These are phyloP conservation scores for Elsinoe perseae DNA, from an alignment of 2,329 filamentous ascomycete species.

Conservation along the genomic window DNA sequence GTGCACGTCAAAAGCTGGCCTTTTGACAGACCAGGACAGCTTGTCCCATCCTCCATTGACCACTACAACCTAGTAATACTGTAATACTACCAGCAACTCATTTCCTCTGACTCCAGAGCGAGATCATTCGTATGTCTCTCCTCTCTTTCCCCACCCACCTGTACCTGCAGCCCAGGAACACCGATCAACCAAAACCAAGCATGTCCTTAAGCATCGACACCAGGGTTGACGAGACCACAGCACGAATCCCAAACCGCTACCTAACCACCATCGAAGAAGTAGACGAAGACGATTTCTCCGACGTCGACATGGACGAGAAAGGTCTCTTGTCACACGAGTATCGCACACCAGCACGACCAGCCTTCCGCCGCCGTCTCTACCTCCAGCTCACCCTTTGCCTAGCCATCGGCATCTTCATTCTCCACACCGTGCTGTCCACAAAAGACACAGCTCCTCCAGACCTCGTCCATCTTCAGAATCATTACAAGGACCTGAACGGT, in stretches of 20 bases:
- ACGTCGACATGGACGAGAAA: constrained; percentile 14
- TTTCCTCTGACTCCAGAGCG: background rate
- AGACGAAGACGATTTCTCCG: constrained; percentile 6
- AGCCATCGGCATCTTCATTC: constrained; percentile 13
- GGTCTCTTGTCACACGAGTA: constrained; percentile 8
- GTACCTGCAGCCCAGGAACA: background rate
- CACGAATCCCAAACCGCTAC: background rate
- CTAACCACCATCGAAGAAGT: constrained; percentile 13
- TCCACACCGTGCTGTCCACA: background rate
- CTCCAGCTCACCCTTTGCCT: constrained; percentile 1
- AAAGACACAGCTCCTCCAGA: background rate
- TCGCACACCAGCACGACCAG: background rate
- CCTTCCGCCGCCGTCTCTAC: background rate
- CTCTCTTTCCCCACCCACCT: constrained; percentile 5
- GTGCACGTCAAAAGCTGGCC: constrained; percentile 2
- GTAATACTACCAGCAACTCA: background rate
- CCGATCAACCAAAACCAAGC: background rate
- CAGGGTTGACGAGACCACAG: constrained; percentile 10
- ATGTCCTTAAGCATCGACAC: background rate
- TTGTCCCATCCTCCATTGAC: background rate
- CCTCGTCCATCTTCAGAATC: constrained; percentile 7
- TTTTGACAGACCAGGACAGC: constrained; percentile 4
- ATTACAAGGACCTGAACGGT: background rate
- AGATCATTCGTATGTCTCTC: constrained; percentile 4
- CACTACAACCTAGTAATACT: background rate